These are phyloP conservation scores for Aspergillus tanneri DNA, from an alignment of 2,329 filamentous ascomycete species.

Conservation along the genomic window DNA sequence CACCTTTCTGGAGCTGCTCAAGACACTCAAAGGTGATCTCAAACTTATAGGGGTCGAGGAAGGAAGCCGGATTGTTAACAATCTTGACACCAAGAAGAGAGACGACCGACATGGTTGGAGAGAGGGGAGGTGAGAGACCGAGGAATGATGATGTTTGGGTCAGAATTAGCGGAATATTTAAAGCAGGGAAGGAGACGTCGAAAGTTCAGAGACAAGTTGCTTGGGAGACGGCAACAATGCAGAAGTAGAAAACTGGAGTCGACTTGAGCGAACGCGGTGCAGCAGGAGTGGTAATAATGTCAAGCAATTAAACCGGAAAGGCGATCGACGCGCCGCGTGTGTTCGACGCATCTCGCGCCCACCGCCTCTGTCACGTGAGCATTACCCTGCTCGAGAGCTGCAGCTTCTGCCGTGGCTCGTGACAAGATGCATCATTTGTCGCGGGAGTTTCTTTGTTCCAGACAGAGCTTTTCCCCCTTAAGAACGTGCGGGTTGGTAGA, in stretches of 20 bases:
- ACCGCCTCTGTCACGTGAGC: constrained; percentile 36
- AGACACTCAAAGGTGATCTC: constrained; percentile 99
- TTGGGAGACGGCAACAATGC: background rate
- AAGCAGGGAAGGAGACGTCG: background rate
- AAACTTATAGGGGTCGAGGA: constrained; percentile 90
- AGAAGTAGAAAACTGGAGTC: constrained; percentile 6
- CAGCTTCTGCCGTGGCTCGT: constrained; percentile 24
- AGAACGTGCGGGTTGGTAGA: too few species aligned
- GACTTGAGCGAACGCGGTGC: constrained; percentile 10
- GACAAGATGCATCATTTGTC: constrained; percentile 7
- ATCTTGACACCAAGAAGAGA: constrained; percentile 94
- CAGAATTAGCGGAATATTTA: background rate
- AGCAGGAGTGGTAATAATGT: too few species aligned
- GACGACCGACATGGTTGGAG: constrained; percentile 77
- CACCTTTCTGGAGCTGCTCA: constrained; percentile 89
- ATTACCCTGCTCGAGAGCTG: constrained; percentile 17
- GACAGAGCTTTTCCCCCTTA: background rate
- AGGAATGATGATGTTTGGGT: constrained; percentile 5
- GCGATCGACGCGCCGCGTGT: constrained; percentile 29
- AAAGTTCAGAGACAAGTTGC: background rate
- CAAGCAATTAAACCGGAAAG: constrained; percentile 22
- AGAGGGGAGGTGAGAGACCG: constrained; percentile 12
- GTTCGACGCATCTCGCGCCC: constrained; percentile 27
- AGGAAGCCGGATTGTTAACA: constrained; percentile 93
- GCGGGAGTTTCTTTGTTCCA: constrained; percentile 11